Conservation (phyloP, 805 yeast species). For the Saccharomycopsis oosterbeekiorum region DNA sequence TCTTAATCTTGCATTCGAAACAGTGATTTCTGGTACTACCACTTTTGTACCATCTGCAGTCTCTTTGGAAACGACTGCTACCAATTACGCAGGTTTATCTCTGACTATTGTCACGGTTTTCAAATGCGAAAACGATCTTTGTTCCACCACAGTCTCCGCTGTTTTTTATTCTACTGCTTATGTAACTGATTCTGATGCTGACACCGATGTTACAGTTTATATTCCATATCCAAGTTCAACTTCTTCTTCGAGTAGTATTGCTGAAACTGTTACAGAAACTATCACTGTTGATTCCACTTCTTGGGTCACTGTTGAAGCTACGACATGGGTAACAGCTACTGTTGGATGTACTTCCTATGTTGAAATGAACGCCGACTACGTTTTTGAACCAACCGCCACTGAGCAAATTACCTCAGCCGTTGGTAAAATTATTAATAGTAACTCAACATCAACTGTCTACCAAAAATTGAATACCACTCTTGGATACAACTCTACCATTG, state of each 20-base stretch:
- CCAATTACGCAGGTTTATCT: neutral
- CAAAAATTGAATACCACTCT: constrained; percentile 8
- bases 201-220: constrained; percentile 16
- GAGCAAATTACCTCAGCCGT: constrained; percentile 7
- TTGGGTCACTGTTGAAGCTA: neutral
- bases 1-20: neutral
- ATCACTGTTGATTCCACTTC: neutral
- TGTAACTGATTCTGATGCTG: constrained; percentile 13
- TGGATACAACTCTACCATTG: constrained; percentile 2
- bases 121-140: constrained; percentile 12
- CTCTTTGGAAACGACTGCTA: neutral
- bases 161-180: constrained; percentile 15
- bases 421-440: constrained; percentile 8
- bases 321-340: neutral
- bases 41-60: constrained; percentile 6
- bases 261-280: constrained; percentile 2
- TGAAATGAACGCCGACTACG: neutral
- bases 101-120: constrained; percentile 14
- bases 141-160: constrained; percentile 17
- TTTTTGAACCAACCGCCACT: neutral
- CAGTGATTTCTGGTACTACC: constrained; percentile 3
- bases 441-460: constrained; percentile 4
- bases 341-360: neutral
- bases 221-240: constrained; percentile 13
- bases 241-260: neutral